These are phyloP conservation scores for Mycena alexandri DNA, from an alignment of 768 basidiomycete genomes.

Conservation along the genomic window DNA sequence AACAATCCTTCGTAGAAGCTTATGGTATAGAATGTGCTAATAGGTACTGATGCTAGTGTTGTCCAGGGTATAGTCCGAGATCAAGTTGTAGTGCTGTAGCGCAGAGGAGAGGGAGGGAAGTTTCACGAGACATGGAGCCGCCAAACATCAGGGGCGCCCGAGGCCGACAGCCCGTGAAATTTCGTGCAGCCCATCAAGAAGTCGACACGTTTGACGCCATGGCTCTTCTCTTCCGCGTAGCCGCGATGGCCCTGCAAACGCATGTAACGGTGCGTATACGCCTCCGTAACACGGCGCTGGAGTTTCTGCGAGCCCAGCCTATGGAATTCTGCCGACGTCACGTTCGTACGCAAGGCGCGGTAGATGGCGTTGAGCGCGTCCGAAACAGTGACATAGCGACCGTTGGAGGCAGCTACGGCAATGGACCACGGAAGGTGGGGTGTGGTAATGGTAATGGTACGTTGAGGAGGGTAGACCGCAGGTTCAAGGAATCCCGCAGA, in stretches of 20 bases:
- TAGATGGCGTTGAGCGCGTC: slow-evolving; percentile 54
- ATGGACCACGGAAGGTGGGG: slow-evolving; percentile 39
- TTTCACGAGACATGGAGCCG: slow-evolving; percentile 12
- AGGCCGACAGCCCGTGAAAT: slow-evolving; percentile 17
- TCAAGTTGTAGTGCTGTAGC: not conserved
- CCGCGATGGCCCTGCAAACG: slow-evolving; percentile 40
- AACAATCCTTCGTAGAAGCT: too few relatives aligned
- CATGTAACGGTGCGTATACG: slow-evolving; percentile 47
- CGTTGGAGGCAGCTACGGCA: slow-evolving; percentile 31
- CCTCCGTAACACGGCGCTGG: slow-evolving; percentile 45
- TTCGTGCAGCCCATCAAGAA: slow-evolving; percentile 46
- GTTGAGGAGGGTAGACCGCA: slow-evolving; percentile 32
- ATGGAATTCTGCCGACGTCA: slow-evolving; percentile 48
- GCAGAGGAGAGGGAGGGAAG: too few relatives aligned
- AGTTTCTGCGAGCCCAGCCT: slow-evolving; percentile 40
- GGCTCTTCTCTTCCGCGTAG: slow-evolving; percentile 46
- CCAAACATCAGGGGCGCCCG: slow-evolving; percentile 11
- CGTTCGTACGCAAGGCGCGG: slow-evolving; percentile 50
- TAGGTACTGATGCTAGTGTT: too few relatives aligned
- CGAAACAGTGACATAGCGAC: slow-evolving; percentile 49
- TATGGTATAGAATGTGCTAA: too few relatives aligned
- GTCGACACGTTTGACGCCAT: slow-evolving; percentile 56
- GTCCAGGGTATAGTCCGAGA: not conserved
- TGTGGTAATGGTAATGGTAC: slow-evolving; percentile 22
- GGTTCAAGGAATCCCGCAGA: slow-evolving; percentile 24